A percentile compares a stretch with the other conserved stretches of the same genome.
These are phyloP conservation scores for Boletus rufocinnamomeus DNA, from an alignment of 768 basidiomycete genomes.

Conservation along the genomic window DNA sequence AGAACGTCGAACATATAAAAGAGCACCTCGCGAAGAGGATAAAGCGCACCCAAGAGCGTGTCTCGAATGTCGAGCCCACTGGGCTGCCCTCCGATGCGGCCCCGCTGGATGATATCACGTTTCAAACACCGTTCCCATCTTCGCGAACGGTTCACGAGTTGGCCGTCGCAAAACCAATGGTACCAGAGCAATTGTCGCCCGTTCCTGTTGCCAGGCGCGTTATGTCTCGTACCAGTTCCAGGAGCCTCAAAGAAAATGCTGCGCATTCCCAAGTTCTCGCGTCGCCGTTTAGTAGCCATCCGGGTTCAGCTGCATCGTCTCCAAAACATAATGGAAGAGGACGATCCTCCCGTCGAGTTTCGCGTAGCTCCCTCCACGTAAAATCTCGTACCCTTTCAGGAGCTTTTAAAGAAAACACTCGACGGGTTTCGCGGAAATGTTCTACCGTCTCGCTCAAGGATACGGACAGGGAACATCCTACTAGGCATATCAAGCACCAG, in stretches of 20 bases:
- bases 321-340: slow-evolving; percentile 29
- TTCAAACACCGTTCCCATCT: slow-evolving; percentile 32
- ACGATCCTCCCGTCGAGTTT: slow-evolving; percentile 15
- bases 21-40: slow-evolving; percentile 38
- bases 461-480: slow-evolving; percentile 6
- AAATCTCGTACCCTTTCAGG: slow-evolving; percentile 46
- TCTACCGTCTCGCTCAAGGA: slow-evolving; percentile 23
- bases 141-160: slow-evolving; percentile 27
- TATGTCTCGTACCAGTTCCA: slow-evolving; percentile 42
- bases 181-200: slow-evolving; percentile 44
- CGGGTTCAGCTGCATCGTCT: slow-evolving; percentile 42
- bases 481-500: slow-evolving; percentile 18
- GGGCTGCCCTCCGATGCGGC: slow-evolving; percentile 4
- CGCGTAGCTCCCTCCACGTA: slow-evolving; percentile 28
- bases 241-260: slow-evolving; percentile 43
- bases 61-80: slow-evolving; percentile 1
- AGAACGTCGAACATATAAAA: slow-evolving; percentile 19
- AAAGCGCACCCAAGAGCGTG: slow-evolving; percentile 27
- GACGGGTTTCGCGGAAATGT: slow-evolving; percentile 19
- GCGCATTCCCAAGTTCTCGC: slow-evolving; percentile 33
- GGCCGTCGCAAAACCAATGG: slow-evolving; percentile 20
- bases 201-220: slow-evolving; percentile 40
- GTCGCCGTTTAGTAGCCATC: slow-evolving; percentile 50
- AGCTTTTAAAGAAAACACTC: slow-evolving; percentile 19
- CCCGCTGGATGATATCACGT: slow-evolving; percentile 22